Percentiles rank a stretch among this genome's conserved stretches.
Evolutionary conservation across 345 rosid genomes (phyloP).

Genomic region (Isatis tinctoria): DNA sequence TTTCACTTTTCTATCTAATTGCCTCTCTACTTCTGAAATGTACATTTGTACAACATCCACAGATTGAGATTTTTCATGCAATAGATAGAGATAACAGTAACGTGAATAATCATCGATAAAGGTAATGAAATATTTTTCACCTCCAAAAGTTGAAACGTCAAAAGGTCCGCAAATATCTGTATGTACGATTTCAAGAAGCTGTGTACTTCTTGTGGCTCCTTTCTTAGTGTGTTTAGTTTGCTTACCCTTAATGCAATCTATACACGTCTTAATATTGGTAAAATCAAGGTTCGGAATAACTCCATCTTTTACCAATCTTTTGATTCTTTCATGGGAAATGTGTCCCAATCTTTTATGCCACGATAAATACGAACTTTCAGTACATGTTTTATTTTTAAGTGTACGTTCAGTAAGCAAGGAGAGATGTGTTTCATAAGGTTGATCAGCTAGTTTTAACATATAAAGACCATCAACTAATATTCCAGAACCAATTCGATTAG

Average conservation of each 20-base stretch:
- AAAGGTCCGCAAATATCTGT: background rate
- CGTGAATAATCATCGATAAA: background rate
- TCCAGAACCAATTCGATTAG: background rate
- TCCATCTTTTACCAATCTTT: background rate
- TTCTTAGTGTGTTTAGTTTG: conserved; percentile 6
- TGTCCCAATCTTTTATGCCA: background rate
- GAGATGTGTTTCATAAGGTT: background rate
- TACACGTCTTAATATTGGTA: background rate
- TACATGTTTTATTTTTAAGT: background rate
- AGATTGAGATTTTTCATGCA: background rate
- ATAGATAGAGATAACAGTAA: conserved; percentile 8
- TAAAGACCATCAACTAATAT: background rate
- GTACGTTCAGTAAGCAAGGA: no score
- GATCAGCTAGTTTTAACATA: background rate
- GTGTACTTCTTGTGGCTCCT: background rate
- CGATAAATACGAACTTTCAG: background rate
- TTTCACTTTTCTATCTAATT: conserved; percentile 2
- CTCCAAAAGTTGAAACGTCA: background rate
- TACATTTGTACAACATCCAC: background rate
- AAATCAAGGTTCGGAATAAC: background rate
- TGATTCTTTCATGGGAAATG: background rate
- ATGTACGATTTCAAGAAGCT: background rate
- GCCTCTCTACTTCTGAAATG: background rate
- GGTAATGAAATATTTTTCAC: background rate
- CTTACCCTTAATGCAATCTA: conserved; percentile 4